Conservation (phyloP, 192 early-diverging fungal genomes). For the Coemansia sp. region DNA sequence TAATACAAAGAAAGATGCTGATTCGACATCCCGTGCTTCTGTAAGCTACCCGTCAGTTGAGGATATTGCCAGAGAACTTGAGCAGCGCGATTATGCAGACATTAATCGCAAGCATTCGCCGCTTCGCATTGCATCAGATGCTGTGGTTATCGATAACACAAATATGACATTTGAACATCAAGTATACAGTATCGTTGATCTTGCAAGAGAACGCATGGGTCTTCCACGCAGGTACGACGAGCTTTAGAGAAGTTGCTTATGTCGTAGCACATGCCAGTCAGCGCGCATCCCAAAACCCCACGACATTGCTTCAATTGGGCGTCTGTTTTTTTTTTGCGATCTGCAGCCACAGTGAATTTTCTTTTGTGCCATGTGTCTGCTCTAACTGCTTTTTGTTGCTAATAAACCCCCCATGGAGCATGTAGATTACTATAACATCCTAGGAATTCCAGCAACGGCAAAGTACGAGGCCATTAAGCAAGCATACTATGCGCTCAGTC, state of each 20-base stretch:
- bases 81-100: constrained; percentile 68
- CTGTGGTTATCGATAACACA: constrained; percentile 74
- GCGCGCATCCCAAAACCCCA: neutral
- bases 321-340: neutral
- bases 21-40: neutral
- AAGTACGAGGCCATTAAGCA: constrained; percentile 37
- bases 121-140: constrained; percentile 67
- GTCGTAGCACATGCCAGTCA: neutral
- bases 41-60: constrained; percentile 45
- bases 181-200: constrained; percentile 61
- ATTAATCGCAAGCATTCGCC: constrained; percentile 64
- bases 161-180: constrained; percentile 65
- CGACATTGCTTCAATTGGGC: neutral
- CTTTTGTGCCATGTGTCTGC: neutral
- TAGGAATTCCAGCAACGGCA: constrained; percentile 18
- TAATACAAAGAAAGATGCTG: neutral
- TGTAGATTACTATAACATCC: constrained; percentile 23
- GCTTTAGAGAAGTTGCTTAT: neutral
- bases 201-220: constrained; percentile 55
- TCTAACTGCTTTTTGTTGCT: neutral
- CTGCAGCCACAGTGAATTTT: neutral
- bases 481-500: constrained; percentile 40
- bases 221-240: constrained; percentile 38
- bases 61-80: constrained; percentile 62
- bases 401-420: constrained; percentile 6